Percentiles rank a stretch among this genome's conserved stretches.
phyloP scores from a whole-genome alignment of 495 filamentous ascomycete genomes.

The Penicillium robsamsonii region DNA sequence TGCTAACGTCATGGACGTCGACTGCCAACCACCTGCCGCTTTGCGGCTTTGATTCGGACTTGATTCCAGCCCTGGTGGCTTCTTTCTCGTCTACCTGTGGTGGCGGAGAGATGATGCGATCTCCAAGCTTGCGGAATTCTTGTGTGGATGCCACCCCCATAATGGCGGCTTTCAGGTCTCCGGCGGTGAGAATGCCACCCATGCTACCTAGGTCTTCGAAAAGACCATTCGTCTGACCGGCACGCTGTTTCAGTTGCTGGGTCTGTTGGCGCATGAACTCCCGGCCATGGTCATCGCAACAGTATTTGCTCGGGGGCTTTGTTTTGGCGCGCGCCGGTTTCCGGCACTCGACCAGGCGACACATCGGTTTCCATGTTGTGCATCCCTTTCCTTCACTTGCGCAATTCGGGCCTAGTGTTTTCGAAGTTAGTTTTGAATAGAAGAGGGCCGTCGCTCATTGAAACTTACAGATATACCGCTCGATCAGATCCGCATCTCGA shows the following conservation, averaged over 20 bases:
- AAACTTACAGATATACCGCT: slow-evolving; percentile 64
- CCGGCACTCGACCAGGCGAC: slow-evolving; percentile 57
- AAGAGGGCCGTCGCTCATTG: background rate
- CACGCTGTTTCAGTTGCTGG: slow-evolving; percentile 25
- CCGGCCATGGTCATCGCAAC: slow-evolving; percentile 61
- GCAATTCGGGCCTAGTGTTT: slow-evolving; percentile 56
- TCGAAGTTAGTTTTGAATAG: slow-evolving; percentile 12
- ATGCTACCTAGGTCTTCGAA: slow-evolving; percentile 49
- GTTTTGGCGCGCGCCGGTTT: slow-evolving; percentile 55
- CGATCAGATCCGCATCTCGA: slow-evolving; percentile 61
- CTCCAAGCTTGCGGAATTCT: slow-evolving; percentile 59
- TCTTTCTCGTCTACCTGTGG: slow-evolving; percentile 24
- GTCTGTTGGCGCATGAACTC: slow-evolving; percentile 54
- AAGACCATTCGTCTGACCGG: slow-evolving; percentile 19
- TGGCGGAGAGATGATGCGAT: slow-evolving; percentile 45
- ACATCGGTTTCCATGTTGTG: slow-evolving; percentile 71
- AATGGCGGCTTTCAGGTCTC: slow-evolving; percentile 57
- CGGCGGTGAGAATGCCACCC: slow-evolving; percentile 56
- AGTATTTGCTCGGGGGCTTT: slow-evolving; percentile 62
- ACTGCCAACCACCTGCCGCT: slow-evolving; percentile 70
- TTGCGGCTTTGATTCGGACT: slow-evolving; percentile 70
- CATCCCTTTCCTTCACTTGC: slow-evolving; percentile 47
- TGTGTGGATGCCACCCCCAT: slow-evolving; percentile 45
- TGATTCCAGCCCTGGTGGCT: slow-evolving; percentile 10
- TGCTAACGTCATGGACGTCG: slow-evolving; percentile 30